Conservation (phyloP, 1,139 yeast genomes). For the Yamadazyma dendronema region DNA sequence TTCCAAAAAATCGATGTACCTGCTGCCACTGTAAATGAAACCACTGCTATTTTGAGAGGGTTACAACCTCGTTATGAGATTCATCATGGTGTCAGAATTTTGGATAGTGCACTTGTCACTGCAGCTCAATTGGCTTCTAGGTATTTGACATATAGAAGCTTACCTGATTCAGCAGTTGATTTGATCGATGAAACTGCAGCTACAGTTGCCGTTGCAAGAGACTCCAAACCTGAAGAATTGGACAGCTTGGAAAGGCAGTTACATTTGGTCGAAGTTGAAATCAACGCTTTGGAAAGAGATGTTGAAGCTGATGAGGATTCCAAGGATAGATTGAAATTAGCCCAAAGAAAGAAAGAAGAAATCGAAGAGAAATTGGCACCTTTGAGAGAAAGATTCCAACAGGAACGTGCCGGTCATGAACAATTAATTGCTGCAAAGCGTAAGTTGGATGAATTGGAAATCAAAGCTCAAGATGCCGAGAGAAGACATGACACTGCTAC, state of each 20-base stretch:
- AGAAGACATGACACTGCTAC: conserved; percentile 93
- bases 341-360: conserved; percentile 76
- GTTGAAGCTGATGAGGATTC: conserved; percentile 85
- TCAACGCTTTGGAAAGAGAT: conserved; percentile 95
- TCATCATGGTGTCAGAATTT: conserved; percentile 96
- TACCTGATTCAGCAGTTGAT: conserved; percentile 98
- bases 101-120: conserved; percentile 90
- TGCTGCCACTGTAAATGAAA: conserved; percentile 89
- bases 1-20: conserved; percentile 96
- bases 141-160: conserved; percentile 88
- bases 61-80: conserved; percentile 94
- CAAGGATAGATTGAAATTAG: conserved; percentile 78
- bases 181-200: conserved; percentile 97
- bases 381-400: conserved; percentile 76
- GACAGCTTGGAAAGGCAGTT: conserved; percentile 91
- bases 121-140: conserved; percentile 96
- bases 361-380: conserved; percentile 86
- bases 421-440: conserved; percentile 85
- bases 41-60: conserved; percentile 95
- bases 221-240: conserved; percentile 94
- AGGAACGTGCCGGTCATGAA: conserved; percentile 90
- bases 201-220: conserved; percentile 96
- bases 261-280: conserved; percentile 89
- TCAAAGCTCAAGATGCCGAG: conserved; percentile 93
- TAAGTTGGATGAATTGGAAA: conserved; percentile 87